Base-by-base conservation (phyloP, 208 protist genomes). In the Trypanosoma scelopori region DNA sequence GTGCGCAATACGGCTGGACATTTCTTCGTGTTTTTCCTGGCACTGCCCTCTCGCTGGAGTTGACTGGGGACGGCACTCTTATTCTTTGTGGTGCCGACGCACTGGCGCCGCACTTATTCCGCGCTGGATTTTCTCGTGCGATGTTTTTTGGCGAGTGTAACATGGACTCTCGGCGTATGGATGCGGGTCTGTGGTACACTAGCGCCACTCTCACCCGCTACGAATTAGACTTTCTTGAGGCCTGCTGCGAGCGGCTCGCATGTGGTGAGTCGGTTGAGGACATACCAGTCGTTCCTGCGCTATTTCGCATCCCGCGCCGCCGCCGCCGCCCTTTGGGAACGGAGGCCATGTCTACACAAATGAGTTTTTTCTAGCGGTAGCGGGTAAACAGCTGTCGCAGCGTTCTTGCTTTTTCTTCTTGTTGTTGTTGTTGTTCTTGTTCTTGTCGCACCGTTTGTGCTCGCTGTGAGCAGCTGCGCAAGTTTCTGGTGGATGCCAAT, bases 151-250 rank as follows among this genome's bases (percentile, higher is more conserved):
- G 71, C 25, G 22, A 53, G 13, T 13, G 37, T 57, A 55, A 32
- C 45, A 41, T 32, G 3, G 22, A 1, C 9, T 55, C 16, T 18
- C 45, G 22, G 37, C 65, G 35, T 9, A 50, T 63, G 0, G 72
- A 58, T 27, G 46, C 46, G 7, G 84, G 84, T 20, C 61, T 96
- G 39, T 96, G 90, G 87, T 69, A 72, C 25, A 90, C 79, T 5
- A 85, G 77, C 0, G 57, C 66, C 41, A 59, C 76, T 20, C 80
- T 93, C 23, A 81, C 76, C 3, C 71, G 87, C 35, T 81, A 90
- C 27, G 87, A 96, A 56, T 61, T 96, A 16, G 90, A 96, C 71
- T 96, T 96, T 58, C 48, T 96, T 15, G 87, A 92, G 65, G 90
- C 87, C 13, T 93, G 87, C 65, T 96, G 90, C 67, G 58, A 81